Conservation (phyloP, 2,329 filamentous ascomycete genomes). For the Teratosphaeria gauchensis region DNA sequence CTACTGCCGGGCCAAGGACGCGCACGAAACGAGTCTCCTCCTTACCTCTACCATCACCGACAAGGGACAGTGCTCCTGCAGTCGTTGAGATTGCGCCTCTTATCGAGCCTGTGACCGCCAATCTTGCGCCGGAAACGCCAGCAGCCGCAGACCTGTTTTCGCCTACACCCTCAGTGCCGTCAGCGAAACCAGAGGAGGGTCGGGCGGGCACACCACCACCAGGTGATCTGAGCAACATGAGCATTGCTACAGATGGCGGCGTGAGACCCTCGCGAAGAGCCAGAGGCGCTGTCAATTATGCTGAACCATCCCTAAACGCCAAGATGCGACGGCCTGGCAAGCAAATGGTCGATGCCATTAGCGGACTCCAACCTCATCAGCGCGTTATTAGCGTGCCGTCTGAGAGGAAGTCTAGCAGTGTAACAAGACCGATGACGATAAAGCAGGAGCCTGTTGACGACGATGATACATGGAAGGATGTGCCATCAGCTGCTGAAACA, state of each 20-base stretch:
- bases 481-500: conserved; percentile 2
- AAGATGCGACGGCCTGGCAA: conserved; percentile 43
- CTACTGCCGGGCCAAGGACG: not conserved
- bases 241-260: conserved; percentile 24
- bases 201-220: conserved; percentile 35
- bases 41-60: conserved; percentile 12
- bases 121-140: conserved; percentile 20
- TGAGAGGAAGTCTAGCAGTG: conserved; percentile 5
- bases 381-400: conserved; percentile 18
- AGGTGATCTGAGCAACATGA: conserved; percentile 25
- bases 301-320: conserved; percentile 37
- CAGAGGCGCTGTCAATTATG: conserved; percentile 39
- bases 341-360: conserved; percentile 37
- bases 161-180: conserved; percentile 34
- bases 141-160: conserved; percentile 30
- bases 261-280: conserved; percentile 36
- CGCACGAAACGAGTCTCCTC: conserved; percentile 8
- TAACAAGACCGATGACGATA: conserved; percentile 9
- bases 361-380: conserved; percentile 20
- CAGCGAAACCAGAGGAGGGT: conserved; percentile 15
- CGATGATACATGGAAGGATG: conserved; percentile 13
- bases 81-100: conserved; percentile 13
- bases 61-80: conserved; percentile 5
- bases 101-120: conserved; percentile 3
- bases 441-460: conserved; percentile 23